Evolutionary conservation across 257 asterid species (phyloP).

Genomic region (Solanum rostratum): DNA sequence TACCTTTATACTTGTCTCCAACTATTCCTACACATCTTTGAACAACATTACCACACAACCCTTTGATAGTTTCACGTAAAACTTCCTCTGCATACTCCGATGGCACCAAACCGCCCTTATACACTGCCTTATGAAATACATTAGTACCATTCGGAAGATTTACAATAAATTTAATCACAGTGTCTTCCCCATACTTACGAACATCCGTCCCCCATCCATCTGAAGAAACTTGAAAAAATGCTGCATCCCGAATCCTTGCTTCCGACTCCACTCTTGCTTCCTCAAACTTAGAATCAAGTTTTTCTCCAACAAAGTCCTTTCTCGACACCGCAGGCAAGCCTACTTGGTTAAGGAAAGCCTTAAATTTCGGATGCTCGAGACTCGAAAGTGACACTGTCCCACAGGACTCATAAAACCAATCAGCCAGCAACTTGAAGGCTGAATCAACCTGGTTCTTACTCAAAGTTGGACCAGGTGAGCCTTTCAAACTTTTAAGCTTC

Average conservation of each 20-base stretch:
- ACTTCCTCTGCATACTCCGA: slow-evolving; percentile 66
- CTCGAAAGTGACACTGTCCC: slow-evolving; percentile 51
- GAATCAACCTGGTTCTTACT: slow-evolving; percentile 47
- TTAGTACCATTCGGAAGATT: slow-evolving; percentile 78
- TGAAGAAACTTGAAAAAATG: slow-evolving; percentile 60
- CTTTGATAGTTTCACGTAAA: slow-evolving; percentile 45
- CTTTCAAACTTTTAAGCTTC: slow-evolving; percentile 57
- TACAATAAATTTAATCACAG: slow-evolving; percentile 38
- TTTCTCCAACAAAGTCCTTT: slow-evolving; percentile 36
- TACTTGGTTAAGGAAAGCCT: slow-evolving; percentile 60
- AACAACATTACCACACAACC: slow-evolving; percentile 34
- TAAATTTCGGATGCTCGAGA: slow-evolving; percentile 75
- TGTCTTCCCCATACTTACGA: slow-evolving; percentile 25
- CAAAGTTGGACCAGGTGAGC: slow-evolving; percentile 37
- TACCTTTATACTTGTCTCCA: slow-evolving; percentile 62
- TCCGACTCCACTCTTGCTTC: slow-evolving; percentile 49
- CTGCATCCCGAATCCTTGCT: slow-evolving; percentile 57
- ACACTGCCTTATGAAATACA: slow-evolving; percentile 53
- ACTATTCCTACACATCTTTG: slow-evolving; percentile 65
- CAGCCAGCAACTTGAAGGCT: slow-evolving; percentile 50
- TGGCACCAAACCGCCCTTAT: slow-evolving; percentile 30
- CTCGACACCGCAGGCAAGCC: slow-evolving; percentile 54
- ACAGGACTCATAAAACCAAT: slow-evolving; percentile 73
- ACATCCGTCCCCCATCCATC: slow-evolving; percentile 57
- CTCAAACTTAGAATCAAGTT: slow-evolving; percentile 64